Conservation (phyloP, 2,329 filamentous ascomycete species). For the Diaporthe citrichinensis region DNA sequence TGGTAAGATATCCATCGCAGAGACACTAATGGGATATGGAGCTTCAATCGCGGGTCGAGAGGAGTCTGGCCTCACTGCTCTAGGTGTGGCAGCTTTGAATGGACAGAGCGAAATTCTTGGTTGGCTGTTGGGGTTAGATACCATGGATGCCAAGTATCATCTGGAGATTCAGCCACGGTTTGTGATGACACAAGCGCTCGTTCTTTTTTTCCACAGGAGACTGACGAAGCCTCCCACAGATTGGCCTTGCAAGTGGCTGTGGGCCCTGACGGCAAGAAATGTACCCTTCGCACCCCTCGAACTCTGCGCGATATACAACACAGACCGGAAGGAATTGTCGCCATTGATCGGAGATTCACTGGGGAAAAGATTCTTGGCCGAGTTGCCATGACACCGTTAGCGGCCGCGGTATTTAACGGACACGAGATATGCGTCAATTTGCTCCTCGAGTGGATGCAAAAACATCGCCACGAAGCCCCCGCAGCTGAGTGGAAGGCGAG, state of each 20-base stretch:
- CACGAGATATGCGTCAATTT: neutral
- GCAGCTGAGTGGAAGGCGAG: neutral
- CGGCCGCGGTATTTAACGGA: neutral
- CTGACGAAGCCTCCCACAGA: neutral
- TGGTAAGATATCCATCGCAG: neutral
- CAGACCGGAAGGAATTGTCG: neutral
- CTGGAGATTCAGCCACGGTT: neutral
- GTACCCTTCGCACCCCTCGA: neutral
- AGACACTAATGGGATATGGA: neutral
- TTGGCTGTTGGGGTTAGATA: neutral
- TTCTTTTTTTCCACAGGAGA: neutral
- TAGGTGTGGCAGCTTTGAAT: neutral
- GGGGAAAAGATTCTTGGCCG: neutral
- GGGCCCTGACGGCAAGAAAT: neutral
- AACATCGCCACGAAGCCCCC: neutral
- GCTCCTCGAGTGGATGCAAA: neutral
- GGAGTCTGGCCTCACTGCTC: neutral
- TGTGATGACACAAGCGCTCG: neutral
- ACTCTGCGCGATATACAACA: accelerated
- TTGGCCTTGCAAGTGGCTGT: neutral
- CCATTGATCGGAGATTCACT: neutral
- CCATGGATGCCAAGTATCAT: neutral
- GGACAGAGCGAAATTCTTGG: neutral
- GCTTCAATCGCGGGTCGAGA: neutral
- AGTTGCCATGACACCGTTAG: neutral